A percentile compares a stretch with the other conserved stretches of the same genome.
These are phyloP conservation scores for Penicillium simplicissimum DNA, from an alignment of 495 filamentous ascomycete species.

Conservation along the genomic window DNA sequence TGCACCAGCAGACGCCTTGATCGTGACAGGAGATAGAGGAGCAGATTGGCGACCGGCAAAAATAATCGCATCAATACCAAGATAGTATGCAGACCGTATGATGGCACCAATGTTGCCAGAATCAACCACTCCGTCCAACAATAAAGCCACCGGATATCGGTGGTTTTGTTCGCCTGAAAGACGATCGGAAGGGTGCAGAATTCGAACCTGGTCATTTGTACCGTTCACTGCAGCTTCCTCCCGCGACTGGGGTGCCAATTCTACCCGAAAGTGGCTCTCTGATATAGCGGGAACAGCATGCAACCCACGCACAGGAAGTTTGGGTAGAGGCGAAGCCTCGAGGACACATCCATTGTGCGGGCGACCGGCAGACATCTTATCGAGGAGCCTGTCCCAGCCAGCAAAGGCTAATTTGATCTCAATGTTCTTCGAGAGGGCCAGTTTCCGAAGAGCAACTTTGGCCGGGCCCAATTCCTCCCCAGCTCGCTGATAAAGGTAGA, in stretches of 20 bases:
- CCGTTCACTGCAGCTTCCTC: slow-evolving; percentile 77
- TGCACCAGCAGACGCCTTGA: slow-evolving; percentile 87
- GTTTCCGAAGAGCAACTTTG: slow-evolving; percentile 52
- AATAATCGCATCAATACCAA: slow-evolving; percentile 76
- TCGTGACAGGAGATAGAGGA: slow-evolving; percentile 67
- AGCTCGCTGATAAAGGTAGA: slow-evolving; percentile 66
- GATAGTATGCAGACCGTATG: slow-evolving; percentile 79
- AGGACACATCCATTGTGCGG: slow-evolving; percentile 91
- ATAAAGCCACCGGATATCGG: slow-evolving; percentile 73
- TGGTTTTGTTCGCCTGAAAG: slow-evolving; percentile 16
- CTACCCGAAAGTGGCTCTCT: slow-evolving; percentile 53
- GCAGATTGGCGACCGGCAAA: slow-evolving; percentile 69
- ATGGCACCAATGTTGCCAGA: slow-evolving; percentile 90
- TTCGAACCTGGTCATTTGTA: slow-evolving; percentile 38
- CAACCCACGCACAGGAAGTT: slow-evolving; percentile 65
- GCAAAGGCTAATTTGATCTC: slow-evolving; percentile 52
- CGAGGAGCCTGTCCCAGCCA: slow-evolving; percentile 64
- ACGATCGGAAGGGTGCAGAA: slow-evolving; percentile 29
- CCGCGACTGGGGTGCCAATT: slow-evolving; percentile 64
- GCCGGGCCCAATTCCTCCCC: slow-evolving; percentile 42
- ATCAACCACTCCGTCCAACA: slow-evolving; percentile 85
- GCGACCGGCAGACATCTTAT: slow-evolving; percentile 78
- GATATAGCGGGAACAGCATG: slow-evolving; percentile 42
- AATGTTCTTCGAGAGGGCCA: slow-evolving; percentile 60
- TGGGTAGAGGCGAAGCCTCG: slow-evolving; percentile 81